phyloP scores from a whole-genome alignment of 2,329 filamentous ascomycete species.

The Diplodia mutila region DNA sequence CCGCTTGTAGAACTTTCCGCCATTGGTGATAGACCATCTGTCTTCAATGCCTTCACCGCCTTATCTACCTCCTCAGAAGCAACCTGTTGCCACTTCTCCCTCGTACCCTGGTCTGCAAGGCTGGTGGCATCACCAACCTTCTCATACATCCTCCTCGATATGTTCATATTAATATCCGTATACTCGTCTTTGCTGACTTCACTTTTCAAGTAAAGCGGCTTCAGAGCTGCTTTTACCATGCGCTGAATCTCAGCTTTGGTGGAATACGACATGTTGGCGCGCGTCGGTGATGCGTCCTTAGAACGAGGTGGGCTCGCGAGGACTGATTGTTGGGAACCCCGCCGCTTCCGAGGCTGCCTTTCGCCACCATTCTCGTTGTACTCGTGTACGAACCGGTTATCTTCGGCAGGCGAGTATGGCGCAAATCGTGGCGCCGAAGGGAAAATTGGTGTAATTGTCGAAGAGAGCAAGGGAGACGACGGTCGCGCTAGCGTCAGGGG shows the following conservation, averaged over 20 bases:
- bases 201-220: conserved; percentile 79
- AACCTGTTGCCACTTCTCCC: conserved; percentile 73
- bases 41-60: conserved; percentile 58
- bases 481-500: conserved; percentile 65
- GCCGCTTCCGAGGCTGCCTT: conserved; percentile 42
- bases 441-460: conserved; percentile 72
- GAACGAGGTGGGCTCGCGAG: conserved; percentile 53
- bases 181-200: conserved; percentile 87
- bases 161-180: conserved; percentile 85
- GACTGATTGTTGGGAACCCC: conserved; percentile 35
- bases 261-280: conserved; percentile 70
- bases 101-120: conserved; percentile 66
- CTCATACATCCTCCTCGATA: conserved; percentile 87
- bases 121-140: conserved; percentile 55
- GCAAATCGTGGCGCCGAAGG: conserved; percentile 73
- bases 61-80: conserved; percentile 78
- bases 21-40: not conserved
- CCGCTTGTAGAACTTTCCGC: conserved; percentile 20
- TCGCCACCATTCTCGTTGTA: conserved; percentile 32
- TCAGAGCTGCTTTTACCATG: conserved; percentile 81
- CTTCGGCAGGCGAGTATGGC: conserved; percentile 58
- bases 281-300: conserved; percentile 69
- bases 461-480: conserved; percentile 70
- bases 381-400: conserved; percentile 31
- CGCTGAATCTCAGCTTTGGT: conserved; percentile 87